Conservation (phyloP, 495 filamentous ascomycete species). For the Aspergillus carlsbadensis region DNA sequence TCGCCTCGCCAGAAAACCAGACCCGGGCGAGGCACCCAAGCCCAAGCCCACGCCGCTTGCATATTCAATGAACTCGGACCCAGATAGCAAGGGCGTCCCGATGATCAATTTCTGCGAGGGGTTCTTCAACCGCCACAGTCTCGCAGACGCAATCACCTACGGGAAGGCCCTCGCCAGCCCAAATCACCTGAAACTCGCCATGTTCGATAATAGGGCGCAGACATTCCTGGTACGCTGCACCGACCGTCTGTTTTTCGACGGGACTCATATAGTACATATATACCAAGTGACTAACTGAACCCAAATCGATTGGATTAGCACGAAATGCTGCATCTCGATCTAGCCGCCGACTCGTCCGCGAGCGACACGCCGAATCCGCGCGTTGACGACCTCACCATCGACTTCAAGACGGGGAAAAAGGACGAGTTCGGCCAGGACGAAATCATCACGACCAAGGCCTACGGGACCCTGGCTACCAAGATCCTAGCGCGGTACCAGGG, state of each 20-base stretch:
- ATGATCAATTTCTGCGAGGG: constrained; percentile 11
- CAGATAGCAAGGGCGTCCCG: constrained; percentile 6
- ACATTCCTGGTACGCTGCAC: constrained; percentile 10
- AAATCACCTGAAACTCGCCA: constrained; percentile 7
- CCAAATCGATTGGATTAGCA: constrained; percentile 9
- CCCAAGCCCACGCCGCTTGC: constrained; percentile 3
- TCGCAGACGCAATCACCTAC: constrained; percentile 11
- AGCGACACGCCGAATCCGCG: constrained; percentile 7
- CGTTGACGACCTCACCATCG: constrained; percentile 8
- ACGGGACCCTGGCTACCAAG: constrained; percentile 8
- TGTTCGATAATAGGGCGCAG: constrained; percentile 10
- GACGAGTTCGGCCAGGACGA: background rate
- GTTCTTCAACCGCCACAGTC: constrained; percentile 12
- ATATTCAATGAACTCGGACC: constrained; percentile 9
- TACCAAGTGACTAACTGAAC: no score
- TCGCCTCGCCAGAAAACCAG: no score
- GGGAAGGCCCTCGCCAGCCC: constrained; percentile 1
- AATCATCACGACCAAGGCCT: background rate
- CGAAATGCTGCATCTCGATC: constrained; percentile 11
- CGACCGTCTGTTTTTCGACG: background rate
- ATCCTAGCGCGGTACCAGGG: background rate
- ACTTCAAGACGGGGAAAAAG: constrained; percentile 3
- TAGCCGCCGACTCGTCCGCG: constrained; percentile 6
- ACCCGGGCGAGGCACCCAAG: background rate
- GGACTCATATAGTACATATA: constrained; percentile 3